Evolutionary conservation across 148 eudicot genomes (phyloP).

Genomic region (Rhododendron henanense): DNA sequence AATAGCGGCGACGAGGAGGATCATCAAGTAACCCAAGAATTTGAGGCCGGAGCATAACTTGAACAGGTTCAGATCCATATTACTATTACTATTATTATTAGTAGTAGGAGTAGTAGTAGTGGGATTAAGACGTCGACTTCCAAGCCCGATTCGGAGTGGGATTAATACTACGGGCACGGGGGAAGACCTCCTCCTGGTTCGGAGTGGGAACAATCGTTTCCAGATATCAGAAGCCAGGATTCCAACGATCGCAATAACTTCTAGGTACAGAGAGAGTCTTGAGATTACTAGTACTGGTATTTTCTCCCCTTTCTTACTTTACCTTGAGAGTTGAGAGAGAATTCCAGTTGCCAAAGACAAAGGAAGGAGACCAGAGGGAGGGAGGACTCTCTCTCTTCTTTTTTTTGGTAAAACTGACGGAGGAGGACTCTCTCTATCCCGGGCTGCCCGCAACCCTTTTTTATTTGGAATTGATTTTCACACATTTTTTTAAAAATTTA

Average conservation of each 20-base stretch:
- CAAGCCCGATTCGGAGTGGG: slow-evolving; percentile 21
- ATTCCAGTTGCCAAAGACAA: background rate
- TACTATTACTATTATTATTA: too few species aligned
- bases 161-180: slow-evolving; percentile 12
- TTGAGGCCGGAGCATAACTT: slow-evolving; percentile 67
- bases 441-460: too few species aligned
- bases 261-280: background rate
- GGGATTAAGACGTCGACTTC: slow-evolving; percentile 10
- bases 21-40: slow-evolving; percentile 68
- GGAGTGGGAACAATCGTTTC: slow-evolving; percentile 39
- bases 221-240: slow-evolving; percentile 32
- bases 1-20: slow-evolving; percentile 54
- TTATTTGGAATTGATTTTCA: too few species aligned
- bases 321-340: background rate
- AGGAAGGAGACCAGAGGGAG: background rate
- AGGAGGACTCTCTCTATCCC: too few species aligned
- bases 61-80: slow-evolving; percentile 60
- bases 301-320: background rate
- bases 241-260: background rate
- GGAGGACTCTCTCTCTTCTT: too few species aligned
- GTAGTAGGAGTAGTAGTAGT: background rate
- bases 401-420: too few species aligned
- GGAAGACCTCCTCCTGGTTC: slow-evolving; percentile 28
- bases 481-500: too few species aligned
- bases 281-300: background rate